These are phyloP conservation scores for Pseudohyphozyma bogoriensis DNA, from an alignment of 768 basidiomycete species.

Conservation along the genomic window DNA sequence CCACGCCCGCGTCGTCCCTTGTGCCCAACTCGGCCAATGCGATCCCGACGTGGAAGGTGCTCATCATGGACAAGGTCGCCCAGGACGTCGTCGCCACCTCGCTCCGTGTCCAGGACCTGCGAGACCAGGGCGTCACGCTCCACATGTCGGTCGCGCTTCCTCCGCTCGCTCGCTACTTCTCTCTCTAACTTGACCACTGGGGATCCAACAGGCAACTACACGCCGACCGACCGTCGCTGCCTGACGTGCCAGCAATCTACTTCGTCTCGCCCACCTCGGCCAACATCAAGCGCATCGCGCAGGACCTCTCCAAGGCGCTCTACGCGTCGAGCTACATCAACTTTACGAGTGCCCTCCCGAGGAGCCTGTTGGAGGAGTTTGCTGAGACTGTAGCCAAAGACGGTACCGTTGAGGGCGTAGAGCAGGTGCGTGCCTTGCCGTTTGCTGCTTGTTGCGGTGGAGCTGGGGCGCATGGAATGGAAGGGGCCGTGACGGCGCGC, in stretches of 20 bases:
- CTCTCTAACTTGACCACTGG: too few species aligned
- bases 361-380: conserved; percentile 83
- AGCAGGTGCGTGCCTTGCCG: conserved; percentile 53
- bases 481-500: too few species aligned
- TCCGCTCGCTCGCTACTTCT: too few species aligned
- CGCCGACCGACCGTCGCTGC: conserved; percentile 70
- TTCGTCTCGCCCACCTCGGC: conserved; percentile 81
- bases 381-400: conserved; percentile 77
- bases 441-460: neutral
- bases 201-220: conserved; percentile 76
- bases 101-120: conserved; percentile 86
- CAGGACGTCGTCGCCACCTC: conserved; percentile 95
- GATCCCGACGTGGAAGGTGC: conserved; percentile 85
- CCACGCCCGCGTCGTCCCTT: neutral
- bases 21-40: too few species aligned
- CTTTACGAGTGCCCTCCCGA: conserved; percentile 83
- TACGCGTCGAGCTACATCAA: conserved; percentile 92
- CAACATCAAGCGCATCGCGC: conserved; percentile 73
- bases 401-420: conserved; percentile 68
- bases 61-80: conserved; percentile 87
- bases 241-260: conserved; percentile 94
- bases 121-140: conserved; percentile 91
- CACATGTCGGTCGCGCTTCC: conserved; percentile 66
- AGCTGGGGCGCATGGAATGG: too few species aligned
- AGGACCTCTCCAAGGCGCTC: conserved; percentile 72